Percentiles rank a stretch among this genome's conserved stretches.
phyloP scores from a whole-genome alignment of 2,329 filamentous ascomycete genomes.

The Albifimbria verrucaria region DNA sequence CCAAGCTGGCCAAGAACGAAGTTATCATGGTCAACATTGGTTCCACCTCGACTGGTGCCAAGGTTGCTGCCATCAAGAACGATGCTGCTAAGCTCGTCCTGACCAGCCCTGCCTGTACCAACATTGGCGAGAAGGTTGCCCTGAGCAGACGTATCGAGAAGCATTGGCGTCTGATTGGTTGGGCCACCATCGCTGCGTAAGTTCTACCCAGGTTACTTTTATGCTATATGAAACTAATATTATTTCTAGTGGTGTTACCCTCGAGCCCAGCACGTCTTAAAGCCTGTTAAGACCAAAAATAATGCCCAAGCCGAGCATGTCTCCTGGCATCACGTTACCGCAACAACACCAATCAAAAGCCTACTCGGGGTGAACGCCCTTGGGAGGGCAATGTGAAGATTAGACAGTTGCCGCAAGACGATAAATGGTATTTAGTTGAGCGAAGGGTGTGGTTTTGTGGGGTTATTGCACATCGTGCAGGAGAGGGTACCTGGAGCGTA shows the following conservation, averaged over 20 bases:
- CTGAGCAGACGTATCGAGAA: constrained; percentile 96
- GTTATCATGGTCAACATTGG: constrained; percentile 99
- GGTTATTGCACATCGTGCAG: not conserved
- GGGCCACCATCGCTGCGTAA: constrained; percentile 75
- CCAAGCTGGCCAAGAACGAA: constrained; percentile 97
- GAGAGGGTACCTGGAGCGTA: constrained; percentile 1
- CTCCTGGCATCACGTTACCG: not conserved
- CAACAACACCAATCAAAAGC: not conserved
- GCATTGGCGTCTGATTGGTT: constrained; percentile 95
- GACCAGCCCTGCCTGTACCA: constrained; percentile 92
- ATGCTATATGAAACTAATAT: constrained; percentile 16
- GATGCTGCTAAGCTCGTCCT: constrained; percentile 94
- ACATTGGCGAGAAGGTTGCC: constrained; percentile 97
- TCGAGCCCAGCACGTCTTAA: constrained; percentile 49
- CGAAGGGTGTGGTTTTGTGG: not conserved
- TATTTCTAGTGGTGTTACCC: constrained; percentile 46
- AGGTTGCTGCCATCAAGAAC: constrained; percentile 94
- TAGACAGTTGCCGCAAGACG: not conserved
- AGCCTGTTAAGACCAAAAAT: not conserved
- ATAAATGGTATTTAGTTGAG: not conserved
- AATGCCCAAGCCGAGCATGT: not conserved
- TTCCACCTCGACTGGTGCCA: constrained; percentile 93
- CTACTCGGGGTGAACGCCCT: not conserved
- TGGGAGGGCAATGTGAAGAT: not conserved
- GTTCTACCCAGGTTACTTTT: constrained; percentile 23